Evolutionary conservation across 2,329 filamentous ascomycete species (phyloP).

Genomic region (Aspergillus quadrilineatus): DNA sequence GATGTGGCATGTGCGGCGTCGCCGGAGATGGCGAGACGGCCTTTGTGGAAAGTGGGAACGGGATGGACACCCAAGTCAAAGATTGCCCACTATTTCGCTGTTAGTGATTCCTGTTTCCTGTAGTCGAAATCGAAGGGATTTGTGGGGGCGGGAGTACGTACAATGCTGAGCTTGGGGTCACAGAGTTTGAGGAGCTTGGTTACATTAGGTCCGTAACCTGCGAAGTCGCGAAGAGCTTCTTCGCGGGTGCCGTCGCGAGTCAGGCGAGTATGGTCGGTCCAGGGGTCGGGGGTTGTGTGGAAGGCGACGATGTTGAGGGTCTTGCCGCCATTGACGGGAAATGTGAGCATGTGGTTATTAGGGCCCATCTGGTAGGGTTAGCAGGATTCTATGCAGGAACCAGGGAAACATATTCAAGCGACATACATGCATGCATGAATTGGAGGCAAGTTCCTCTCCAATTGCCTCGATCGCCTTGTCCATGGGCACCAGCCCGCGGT

Average conservation of each 20-base stretch:
- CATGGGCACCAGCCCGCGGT: slow-evolving; percentile 17
- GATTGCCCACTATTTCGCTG: slow-evolving; percentile 39
- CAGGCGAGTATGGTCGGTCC: slow-evolving; percentile 22
- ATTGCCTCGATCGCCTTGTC: slow-evolving; percentile 44
- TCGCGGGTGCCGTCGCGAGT: slow-evolving; percentile 23
- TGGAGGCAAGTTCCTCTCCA: slow-evolving; percentile 46
- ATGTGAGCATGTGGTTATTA: slow-evolving; percentile 49
- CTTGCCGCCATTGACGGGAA: slow-evolving; percentile 49
- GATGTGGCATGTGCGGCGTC: slow-evolving; percentile 45
- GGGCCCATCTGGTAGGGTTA: slow-evolving; percentile 36
- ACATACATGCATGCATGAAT: slow-evolving; percentile 34
- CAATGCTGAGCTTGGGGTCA: slow-evolving; percentile 28
- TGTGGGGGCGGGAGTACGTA: slow-evolving; percentile 6
- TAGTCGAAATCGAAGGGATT: background rate
- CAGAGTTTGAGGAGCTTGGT: slow-evolving; percentile 28
- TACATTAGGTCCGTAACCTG: slow-evolving; percentile 24
- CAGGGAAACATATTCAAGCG: background rate
- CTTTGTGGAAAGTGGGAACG: slow-evolving; percentile 37
- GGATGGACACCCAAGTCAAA: slow-evolving; percentile 42
- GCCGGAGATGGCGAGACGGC: slow-evolving; percentile 36
- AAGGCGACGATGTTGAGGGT: slow-evolving; percentile 51
- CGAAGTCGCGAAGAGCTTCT: slow-evolving; percentile 24
- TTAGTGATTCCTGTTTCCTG: background rate
- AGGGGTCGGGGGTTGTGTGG: slow-evolving; percentile 28
- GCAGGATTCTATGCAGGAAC: background rate